Conservation (phyloP, 805 yeast genomes). For the Dipodascus geniculatus region DNA sequence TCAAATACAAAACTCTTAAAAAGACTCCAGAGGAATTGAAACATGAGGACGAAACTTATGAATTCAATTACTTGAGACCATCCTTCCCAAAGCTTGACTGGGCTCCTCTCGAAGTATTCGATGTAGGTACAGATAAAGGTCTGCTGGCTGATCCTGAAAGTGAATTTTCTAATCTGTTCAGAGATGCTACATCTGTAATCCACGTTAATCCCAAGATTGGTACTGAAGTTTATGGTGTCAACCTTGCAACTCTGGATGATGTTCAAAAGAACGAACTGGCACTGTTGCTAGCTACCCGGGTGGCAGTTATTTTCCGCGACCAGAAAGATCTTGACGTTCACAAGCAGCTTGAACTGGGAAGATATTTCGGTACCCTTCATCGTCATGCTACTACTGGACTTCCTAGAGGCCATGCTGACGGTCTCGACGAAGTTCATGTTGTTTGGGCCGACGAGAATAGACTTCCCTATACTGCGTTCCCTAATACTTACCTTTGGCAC, state of each 20-base stretch:
- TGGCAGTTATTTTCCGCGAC: constrained; percentile 59
- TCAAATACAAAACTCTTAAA: background rate
- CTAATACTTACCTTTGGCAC: constrained; percentile 40
- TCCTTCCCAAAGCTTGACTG: constrained; percentile 24
- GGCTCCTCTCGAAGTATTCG: constrained; percentile 18
- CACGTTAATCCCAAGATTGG: constrained; percentile 61
- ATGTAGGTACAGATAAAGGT: background rate
- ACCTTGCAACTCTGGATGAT: constrained; percentile 41
- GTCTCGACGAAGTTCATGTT: constrained; percentile 34
- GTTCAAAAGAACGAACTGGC: constrained; percentile 61
- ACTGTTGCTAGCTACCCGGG: constrained; percentile 55
- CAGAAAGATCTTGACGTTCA: constrained; percentile 38
- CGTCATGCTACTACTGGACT: constrained; percentile 68
- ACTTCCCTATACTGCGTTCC: constrained; percentile 10
- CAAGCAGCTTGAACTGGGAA: constrained; percentile 37
- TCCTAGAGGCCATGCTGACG: constrained; percentile 43
- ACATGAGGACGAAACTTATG: constrained; percentile 12
- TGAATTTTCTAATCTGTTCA: constrained; percentile 9
- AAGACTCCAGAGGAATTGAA: background rate
- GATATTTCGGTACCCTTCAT: constrained; percentile 59
- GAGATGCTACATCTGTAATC: constrained; percentile 17
- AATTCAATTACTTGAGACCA: constrained; percentile 21
- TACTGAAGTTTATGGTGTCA: constrained; percentile 50
- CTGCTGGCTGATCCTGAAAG: background rate
- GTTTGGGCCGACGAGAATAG: constrained; percentile 39